These are phyloP conservation scores for Alternaria ventricosa DNA, from an alignment of 2,329 filamentous ascomycete species.

Conservation along the genomic window DNA sequence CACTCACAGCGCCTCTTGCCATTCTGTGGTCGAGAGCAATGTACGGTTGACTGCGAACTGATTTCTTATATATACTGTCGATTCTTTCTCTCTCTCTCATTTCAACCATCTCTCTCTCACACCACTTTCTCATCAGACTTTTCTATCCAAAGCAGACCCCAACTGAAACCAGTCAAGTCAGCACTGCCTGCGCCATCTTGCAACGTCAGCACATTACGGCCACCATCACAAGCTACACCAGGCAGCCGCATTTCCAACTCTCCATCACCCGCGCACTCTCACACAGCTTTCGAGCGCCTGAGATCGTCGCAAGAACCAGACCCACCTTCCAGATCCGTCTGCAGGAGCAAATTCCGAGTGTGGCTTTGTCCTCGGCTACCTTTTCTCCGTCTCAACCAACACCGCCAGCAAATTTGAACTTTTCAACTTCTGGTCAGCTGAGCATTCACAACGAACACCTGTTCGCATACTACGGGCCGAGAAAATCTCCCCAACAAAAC, in stretches of 20 bases:
- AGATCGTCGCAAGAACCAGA: conserved; percentile 3
- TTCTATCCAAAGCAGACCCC: not conserved
- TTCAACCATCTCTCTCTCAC: not conserved
- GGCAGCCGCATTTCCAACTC: conserved; percentile 32
- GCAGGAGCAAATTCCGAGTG: conserved; percentile 21
- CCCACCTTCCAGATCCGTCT: conserved; percentile 26
- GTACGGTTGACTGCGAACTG: not conserved
- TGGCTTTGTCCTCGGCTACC: conserved; percentile 15
- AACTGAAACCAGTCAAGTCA: conserved; percentile 21
- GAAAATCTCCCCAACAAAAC: not conserved
- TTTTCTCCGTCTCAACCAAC: not conserved
- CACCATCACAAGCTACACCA: conserved; percentile 23
- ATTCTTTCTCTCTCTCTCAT: conserved; percentile 5
- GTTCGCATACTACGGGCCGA: not conserved
- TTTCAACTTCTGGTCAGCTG: not conserved
- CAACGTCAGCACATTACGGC: conserved; percentile 41
- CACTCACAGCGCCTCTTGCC: not conserved
- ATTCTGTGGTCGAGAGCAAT: not conserved
- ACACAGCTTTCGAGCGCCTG: not conserved
- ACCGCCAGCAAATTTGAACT: not conserved
- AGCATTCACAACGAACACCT: conserved; percentile 6
- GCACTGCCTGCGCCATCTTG: conserved; percentile 20
- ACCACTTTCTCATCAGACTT: not conserved
- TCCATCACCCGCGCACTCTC: not conserved
- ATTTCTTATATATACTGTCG: not conserved